phyloP scores from a whole-genome alignment of 2,329 filamentous ascomycete species.

The Ilyonectria destructans region DNA sequence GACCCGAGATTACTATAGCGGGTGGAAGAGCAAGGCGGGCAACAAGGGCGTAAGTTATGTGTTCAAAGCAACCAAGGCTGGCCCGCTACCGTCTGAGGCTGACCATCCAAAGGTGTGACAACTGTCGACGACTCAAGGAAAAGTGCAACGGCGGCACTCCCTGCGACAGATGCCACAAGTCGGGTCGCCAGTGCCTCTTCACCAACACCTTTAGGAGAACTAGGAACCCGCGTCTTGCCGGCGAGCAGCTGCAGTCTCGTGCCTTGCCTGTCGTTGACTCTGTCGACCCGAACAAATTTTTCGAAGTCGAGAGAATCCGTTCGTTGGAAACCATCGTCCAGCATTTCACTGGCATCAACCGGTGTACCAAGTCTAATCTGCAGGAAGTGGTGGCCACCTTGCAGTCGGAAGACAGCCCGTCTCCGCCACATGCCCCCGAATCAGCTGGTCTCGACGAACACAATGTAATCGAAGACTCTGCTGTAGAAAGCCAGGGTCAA shows the following conservation, averaged over 20 bases:
- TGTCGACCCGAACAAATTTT: conserved; percentile 26
- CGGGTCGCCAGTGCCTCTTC: conserved; percentile 33
- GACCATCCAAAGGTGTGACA: conserved; percentile 36
- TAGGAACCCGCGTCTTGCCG: no score
- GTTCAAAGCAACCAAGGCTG: background rate
- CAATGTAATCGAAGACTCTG: no score
- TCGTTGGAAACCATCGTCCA: conserved; percentile 38
- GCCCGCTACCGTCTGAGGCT: no score
- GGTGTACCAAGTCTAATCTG: conserved; percentile 29
- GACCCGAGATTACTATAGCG: no score
- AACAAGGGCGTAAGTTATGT: conserved; percentile 21
- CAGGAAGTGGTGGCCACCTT: conserved; percentile 18
- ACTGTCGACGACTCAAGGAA: conserved; percentile 43
- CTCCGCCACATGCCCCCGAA: background rate
- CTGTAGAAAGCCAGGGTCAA: no score
- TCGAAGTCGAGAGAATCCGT: conserved; percentile 39
- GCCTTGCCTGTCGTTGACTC: background rate
- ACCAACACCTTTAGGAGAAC: conserved; percentile 35
- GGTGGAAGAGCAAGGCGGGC: background rate
- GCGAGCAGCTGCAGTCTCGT: no score
- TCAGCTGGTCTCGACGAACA: no score
- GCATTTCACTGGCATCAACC: conserved; percentile 38
- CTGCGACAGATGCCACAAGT: conserved; percentile 42
- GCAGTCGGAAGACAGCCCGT: background rate
- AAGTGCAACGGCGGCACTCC: conserved; percentile 39